Evolutionary conservation across 208 protist genomes (phyloP).

Genomic region (Trypanosoma melophagium): DNA sequence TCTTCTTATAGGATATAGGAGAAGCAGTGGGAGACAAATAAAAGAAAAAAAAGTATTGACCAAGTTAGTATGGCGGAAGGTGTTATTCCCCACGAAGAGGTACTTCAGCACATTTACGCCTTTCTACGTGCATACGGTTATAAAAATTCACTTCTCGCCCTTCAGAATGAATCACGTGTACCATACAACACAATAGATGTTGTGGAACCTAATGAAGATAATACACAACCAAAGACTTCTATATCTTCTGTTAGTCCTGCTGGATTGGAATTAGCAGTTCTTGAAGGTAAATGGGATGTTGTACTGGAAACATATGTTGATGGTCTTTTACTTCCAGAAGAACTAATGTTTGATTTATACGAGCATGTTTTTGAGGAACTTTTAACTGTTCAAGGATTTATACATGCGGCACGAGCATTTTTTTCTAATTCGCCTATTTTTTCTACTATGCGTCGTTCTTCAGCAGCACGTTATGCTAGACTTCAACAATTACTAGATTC

Average conservation of each 20-base stretch:
- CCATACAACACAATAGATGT: conserved; percentile 78
- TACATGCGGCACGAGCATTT: conserved; percentile 68
- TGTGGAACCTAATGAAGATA: conserved; percentile 10
- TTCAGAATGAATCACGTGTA: conserved; percentile 78
- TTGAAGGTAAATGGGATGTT: conserved; percentile 72
- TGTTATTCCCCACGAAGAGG: conserved; percentile 59
- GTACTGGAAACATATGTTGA: conserved; percentile 72
- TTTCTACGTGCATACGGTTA: conserved; percentile 75
- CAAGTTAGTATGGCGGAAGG: conserved; percentile 29
- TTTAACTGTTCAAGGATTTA: conserved; percentile 59
- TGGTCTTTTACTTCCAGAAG: conserved; percentile 60
- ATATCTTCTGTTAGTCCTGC: conserved; percentile 27
- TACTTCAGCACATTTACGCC: conserved; percentile 65
- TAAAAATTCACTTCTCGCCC: conserved; percentile 50
- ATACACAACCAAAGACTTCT: not conserved
- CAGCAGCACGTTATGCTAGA: conserved; percentile 59
- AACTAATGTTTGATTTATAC: conserved; percentile 68
- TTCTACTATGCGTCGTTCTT: conserved; percentile 42
- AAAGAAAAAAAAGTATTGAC: conserved; percentile 7
- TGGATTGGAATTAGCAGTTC: conserved; percentile 46
- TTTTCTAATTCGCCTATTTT: conserved; percentile 76
- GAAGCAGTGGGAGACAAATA: not conserved
- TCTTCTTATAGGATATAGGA: too few species aligned
- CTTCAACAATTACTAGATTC: conserved; percentile 57
- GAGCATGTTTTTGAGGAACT: conserved; percentile 82